A percentile compares a stretch with the other conserved stretches of the same genome.
phyloP scores from a whole-genome alignment of 1,139 yeast genomes.

The Diutina mesorugosa region DNA sequence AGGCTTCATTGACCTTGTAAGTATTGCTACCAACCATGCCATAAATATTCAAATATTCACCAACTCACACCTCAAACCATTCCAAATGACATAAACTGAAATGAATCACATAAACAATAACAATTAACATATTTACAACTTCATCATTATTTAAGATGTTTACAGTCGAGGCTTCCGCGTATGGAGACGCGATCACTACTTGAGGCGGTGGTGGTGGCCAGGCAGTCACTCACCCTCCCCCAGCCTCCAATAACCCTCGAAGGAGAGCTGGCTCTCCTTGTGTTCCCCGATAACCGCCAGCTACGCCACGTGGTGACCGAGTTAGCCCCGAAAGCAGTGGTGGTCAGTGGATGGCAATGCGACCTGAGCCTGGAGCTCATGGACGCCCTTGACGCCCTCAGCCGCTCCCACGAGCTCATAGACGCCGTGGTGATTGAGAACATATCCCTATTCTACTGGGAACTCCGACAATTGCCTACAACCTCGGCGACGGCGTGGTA shows the following conservation, averaged over 20 bases:
- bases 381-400: background rate
- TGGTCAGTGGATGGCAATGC: background rate
- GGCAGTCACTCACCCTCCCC: background rate
- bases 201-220: background rate
- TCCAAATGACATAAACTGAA: too few species aligned
- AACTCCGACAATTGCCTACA: background rate
- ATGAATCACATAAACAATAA: too few species aligned
- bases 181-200: background rate
- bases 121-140: too few species aligned
- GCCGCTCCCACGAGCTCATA: background rate
- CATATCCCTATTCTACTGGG: background rate
- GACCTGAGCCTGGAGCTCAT: background rate
- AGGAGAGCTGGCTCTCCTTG: background rate
- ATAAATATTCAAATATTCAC: too few species aligned
- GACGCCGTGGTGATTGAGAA: background rate
- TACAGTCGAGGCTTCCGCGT: background rate
- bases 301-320: background rate
- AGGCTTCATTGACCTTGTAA: too few species aligned
- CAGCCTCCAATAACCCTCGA: background rate
- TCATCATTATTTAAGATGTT: too few species aligned
- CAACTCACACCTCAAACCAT: too few species aligned
- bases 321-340: background rate
- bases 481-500: background rate
- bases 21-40: too few species aligned
- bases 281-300: background rate